Percentiles rank a stretch among this genome's conserved stretches.
Evolutionary conservation across 176 grass and related monocot genomes (phyloP).

Genomic region (Rhipidocladum racemiflorum): DNA sequence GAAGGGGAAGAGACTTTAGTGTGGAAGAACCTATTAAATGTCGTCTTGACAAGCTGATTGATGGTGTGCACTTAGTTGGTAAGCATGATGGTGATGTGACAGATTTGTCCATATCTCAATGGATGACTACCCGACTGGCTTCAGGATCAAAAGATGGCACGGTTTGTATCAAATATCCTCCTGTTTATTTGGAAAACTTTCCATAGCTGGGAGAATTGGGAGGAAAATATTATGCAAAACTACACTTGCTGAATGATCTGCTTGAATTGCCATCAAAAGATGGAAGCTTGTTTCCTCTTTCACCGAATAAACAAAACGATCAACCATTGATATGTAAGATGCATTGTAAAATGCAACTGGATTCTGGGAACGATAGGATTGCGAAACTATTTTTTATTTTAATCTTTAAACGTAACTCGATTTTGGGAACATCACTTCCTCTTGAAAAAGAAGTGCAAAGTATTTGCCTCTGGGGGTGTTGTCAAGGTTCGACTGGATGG

Average conservation of each 20-base stretch:
- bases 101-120: slow-evolving; percentile 95
- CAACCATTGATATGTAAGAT: not conserved
- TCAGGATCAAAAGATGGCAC: slow-evolving; percentile 97
- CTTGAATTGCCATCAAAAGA: not conserved
- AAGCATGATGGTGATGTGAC: slow-evolving; percentile 86
- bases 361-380: not conserved
- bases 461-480: not conserved
- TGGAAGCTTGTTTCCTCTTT: not conserved
- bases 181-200: slow-evolving; percentile 1
- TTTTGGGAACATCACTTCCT: not conserved
- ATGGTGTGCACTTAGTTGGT: slow-evolving; percentile 82
- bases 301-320: not conserved
- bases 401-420: not conserved
- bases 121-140: slow-evolving; percentile 93
- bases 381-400: not conserved
- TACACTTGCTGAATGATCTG: not conserved
- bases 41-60: slow-evolving; percentile 71
- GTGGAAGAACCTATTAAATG: slow-evolving; percentile 83
- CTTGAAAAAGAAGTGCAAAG: not conserved
- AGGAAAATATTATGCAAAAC: slow-evolving; percentile 2
- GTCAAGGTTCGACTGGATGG: not conserved
- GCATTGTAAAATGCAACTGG: not conserved
- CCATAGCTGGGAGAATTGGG: not conserved
- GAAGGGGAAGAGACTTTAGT: slow-evolving; percentile 67
- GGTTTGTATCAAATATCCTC: slow-evolving; percentile 51